Conservation (phyloP, 2,329 filamentous ascomycete genomes). For the Pyrenophora teres region DNA sequence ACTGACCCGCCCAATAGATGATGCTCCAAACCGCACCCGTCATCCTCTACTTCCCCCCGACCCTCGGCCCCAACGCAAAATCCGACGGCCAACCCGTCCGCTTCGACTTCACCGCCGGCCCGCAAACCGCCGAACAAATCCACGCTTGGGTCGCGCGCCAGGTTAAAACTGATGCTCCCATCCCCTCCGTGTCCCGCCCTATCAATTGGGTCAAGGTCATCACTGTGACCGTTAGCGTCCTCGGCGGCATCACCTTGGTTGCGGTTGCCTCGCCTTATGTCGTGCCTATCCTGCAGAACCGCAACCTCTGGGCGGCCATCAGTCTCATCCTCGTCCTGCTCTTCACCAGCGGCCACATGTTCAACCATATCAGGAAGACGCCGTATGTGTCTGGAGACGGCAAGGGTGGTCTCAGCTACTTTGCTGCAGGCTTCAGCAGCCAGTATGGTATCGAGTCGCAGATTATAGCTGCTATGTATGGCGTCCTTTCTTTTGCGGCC, state of each 20-base stretch:
- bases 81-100: conserved; percentile 70
- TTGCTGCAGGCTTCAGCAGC: conserved; percentile 88
- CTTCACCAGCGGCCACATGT: conserved; percentile 98
- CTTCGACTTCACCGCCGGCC: conserved; percentile 81
- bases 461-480: conserved; percentile 86
- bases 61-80: conserved; percentile 77
- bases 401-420: conserved; percentile 84
- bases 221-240: conserved; percentile 67
- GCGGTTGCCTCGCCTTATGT: conserved; percentile 78
- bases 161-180: conserved; percentile 68
- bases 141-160: conserved; percentile 80
- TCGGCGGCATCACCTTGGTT: conserved; percentile 71
- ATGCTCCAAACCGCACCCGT: conserved; percentile 93
- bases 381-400: conserved; percentile 89
- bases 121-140: conserved; percentile 75
- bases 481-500: conserved; percentile 82
- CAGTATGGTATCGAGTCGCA: conserved; percentile 95
- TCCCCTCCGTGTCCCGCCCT: conserved; percentile 78
- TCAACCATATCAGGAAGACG: conserved; percentile 96
- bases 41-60: conserved; percentile 84
- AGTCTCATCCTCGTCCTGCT: conserved; percentile 87
- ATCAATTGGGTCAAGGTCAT: conserved; percentile 84
- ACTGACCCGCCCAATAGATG: conserved; percentile 61
- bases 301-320: conserved; percentile 90
- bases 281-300: conserved; percentile 80